Evolutionary conservation across 2,329 filamentous ascomycete genomes (phyloP).

Genomic region (Ophiostoma populinum): DNA sequence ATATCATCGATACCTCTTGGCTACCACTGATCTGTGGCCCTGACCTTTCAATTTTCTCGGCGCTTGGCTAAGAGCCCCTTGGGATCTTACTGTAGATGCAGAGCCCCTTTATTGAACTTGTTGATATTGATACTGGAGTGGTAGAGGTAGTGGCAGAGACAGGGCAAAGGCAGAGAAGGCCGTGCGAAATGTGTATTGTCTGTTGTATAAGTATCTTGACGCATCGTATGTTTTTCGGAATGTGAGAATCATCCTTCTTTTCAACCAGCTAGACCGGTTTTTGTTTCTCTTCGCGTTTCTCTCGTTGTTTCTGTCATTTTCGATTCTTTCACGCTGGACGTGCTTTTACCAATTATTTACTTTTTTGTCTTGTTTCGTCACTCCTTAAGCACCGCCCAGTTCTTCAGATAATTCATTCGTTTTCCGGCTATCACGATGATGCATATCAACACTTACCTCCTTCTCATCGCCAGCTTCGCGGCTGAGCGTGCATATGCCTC

Average conservation of each 20-base stretch:
- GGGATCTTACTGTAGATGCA: background rate
- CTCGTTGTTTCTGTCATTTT: background rate
- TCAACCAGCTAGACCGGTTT: too few species aligned
- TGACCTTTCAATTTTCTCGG: background rate
- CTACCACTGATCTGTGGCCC: background rate
- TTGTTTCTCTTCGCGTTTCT: background rate
- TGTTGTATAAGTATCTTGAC: background rate
- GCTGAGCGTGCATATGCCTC: slow-evolving; percentile 1
- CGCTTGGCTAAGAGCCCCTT: background rate
- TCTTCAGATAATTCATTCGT: background rate
- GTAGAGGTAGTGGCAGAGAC: too few species aligned
- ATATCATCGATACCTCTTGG: background rate
- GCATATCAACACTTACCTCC: background rate
- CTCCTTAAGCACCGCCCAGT: too few species aligned
- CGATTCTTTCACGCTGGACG: slow-evolving; percentile 1
- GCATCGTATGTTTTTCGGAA: background rate
- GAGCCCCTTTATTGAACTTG: background rate
- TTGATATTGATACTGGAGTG: background rate
- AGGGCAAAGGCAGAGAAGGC: too few species aligned
- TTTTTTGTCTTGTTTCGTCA: background rate
- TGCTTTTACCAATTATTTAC: background rate
- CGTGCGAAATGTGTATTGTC: too few species aligned
- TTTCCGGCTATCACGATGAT: background rate
- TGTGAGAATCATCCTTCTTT: background rate
- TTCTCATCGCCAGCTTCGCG: background rate